A percentile compares a stretch with the other conserved stretches of the same genome.
These are phyloP conservation scores for Rhizopus delemar DNA, from an alignment of 371 early-diverging fungal genomes.

Conservation along the genomic window DNA sequence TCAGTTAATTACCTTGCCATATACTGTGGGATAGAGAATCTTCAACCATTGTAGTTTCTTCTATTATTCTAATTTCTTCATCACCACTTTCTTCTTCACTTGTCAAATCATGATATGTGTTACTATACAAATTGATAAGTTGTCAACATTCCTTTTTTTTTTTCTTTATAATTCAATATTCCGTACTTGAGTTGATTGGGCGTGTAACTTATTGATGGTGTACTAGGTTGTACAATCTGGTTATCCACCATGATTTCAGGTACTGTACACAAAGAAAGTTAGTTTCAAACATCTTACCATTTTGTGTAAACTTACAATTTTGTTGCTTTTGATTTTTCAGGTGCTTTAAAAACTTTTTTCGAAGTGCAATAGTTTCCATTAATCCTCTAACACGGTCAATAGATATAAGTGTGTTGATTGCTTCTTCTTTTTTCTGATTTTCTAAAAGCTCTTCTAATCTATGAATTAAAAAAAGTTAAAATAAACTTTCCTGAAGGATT, in stretches of 20 bases:
- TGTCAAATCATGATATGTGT: constrained; percentile 10
- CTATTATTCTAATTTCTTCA: background rate
- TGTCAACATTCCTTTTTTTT: background rate
- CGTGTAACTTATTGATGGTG: constrained; percentile 1
- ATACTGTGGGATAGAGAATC: constrained; percentile 23
- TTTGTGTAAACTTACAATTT: constrained; percentile 9
- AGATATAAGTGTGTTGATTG: constrained; percentile 43
- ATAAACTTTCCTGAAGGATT: too few relatives aligned
- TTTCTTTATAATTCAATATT: constrained; percentile 8
- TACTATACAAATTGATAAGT: background rate
- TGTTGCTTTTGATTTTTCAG: constrained; percentile 27
- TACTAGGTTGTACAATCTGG: constrained; percentile 10
- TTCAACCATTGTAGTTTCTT: constrained; percentile 8
- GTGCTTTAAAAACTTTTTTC: constrained; percentile 47
- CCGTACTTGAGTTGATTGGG: constrained; percentile 2
- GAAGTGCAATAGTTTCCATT: constrained; percentile 46
- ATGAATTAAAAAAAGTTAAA: background rate
- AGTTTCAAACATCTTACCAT: background rate
- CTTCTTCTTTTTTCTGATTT: constrained; percentile 48
- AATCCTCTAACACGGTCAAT: constrained; percentile 52
- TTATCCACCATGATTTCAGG: constrained; percentile 38
- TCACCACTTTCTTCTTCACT: constrained; percentile 9
- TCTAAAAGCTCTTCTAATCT: constrained; percentile 48
- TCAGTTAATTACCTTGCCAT: constrained; percentile 19
- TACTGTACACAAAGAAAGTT: constrained; percentile 15